A percentile compares a stretch with the other conserved stretches of the same genome.
phyloP scores from a whole-genome alignment of 805 yeast species.

The Candida nanaspora region DNA sequence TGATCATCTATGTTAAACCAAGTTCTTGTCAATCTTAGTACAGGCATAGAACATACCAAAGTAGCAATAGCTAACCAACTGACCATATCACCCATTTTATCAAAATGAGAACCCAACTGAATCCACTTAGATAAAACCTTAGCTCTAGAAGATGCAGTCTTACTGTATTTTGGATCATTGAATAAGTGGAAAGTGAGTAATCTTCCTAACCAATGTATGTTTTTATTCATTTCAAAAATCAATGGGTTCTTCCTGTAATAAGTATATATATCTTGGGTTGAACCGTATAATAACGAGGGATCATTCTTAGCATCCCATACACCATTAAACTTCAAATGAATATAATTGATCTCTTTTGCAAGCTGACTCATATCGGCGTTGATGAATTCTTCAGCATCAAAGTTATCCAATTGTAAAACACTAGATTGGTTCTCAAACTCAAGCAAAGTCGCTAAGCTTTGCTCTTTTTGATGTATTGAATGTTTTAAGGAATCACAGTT shows the following conservation, averaged over 20 bases:
- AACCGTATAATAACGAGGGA: conserved; percentile 62
- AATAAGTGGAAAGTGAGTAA: conserved; percentile 65
- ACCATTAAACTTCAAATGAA: conserved; percentile 57
- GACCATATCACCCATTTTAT: conserved; percentile 83
- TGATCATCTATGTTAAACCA: conserved; percentile 69
- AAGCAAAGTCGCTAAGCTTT: conserved; percentile 30
- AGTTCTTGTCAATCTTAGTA: conserved; percentile 61
- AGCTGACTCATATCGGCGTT: conserved; percentile 44
- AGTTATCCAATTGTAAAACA: conserved; percentile 1
- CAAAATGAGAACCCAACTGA: conserved; percentile 69
- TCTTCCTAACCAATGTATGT: conserved; percentile 74
- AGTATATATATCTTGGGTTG: conserved; percentile 34
- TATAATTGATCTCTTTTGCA: conserved; percentile 56
- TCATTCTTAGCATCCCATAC: conserved; percentile 79
- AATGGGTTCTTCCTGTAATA: conserved; percentile 63
- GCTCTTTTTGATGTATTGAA: conserved; percentile 44
- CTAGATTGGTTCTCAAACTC: conserved; percentile 17
- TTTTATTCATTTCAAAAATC: conserved; percentile 56
- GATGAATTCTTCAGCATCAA: conserved; percentile 41
- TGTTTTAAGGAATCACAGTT: conserved; percentile 47
- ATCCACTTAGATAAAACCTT: conserved; percentile 75
- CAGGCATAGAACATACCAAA: conserved; percentile 72
- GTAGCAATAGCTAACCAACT: conserved; percentile 91
- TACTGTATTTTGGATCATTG: conserved; percentile 32
- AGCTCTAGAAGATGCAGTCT: conserved; percentile 44